These are phyloP conservation scores for Scutellaria minor DNA, from an alignment of 257 asterid genomes.

Conservation along the genomic window DNA sequence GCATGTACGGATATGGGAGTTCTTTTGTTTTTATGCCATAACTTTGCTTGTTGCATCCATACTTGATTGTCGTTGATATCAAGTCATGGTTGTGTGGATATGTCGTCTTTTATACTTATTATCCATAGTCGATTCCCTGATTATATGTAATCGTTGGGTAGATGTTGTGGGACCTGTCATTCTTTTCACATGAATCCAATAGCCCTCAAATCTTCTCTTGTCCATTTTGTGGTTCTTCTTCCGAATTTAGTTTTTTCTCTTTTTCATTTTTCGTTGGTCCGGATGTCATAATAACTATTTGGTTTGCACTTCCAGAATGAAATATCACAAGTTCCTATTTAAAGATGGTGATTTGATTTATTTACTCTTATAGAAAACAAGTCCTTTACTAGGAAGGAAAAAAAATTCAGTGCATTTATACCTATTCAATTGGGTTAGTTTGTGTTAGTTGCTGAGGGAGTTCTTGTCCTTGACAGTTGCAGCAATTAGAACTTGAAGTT, in stretches of 20 bases:
- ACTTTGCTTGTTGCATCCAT: neutral
- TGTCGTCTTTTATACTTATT: slow-evolving; percentile 10
- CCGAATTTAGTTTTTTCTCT: slow-evolving; percentile 15
- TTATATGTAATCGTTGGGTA: neutral
- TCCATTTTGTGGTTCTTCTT: neutral
- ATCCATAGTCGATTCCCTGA: neutral
- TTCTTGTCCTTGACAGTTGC: slow-evolving; percentile 34
- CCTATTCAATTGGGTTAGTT: slow-evolving; percentile 19
- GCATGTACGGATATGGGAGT: neutral
- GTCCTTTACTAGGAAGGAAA: slow-evolving; percentile 2
- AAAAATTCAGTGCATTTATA: neutral
- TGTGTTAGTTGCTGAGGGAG: too few species aligned
- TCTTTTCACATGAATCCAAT: neutral
- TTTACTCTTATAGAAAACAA: slow-evolving; percentile 7
- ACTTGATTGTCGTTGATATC: neutral
- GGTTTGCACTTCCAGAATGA: slow-evolving; percentile 7
- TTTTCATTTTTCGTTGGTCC: neutral
- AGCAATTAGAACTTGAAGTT: slow-evolving; percentile 44
- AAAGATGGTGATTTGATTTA: neutral
- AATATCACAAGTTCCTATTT: neutral
- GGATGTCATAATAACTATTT: neutral
- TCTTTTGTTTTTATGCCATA: neutral
- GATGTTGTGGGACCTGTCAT: neutral
- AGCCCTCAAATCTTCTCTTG: neutral
- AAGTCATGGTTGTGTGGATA: slow-evolving; percentile 1